Evolutionary conservation across 2,329 filamentous ascomycete genomes (phyloP).

Genomic region (Hyphodiscus sp.): DNA sequence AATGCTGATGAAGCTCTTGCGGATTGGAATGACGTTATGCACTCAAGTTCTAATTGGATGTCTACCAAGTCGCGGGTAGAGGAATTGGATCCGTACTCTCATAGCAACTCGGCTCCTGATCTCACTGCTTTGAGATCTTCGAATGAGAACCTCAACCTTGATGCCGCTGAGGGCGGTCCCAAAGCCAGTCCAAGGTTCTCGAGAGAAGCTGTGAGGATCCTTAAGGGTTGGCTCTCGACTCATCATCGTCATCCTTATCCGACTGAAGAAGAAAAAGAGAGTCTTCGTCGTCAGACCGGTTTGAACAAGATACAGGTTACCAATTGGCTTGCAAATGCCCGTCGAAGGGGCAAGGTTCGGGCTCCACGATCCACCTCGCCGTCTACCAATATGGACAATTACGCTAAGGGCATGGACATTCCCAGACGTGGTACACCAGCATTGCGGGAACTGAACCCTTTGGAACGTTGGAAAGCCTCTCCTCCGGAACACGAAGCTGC

Average conservation of each 20-base stretch:
- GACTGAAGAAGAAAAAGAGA: conserved; percentile 78
- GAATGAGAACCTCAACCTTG: conserved; percentile 55
- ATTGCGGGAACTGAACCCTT: conserved; percentile 50
- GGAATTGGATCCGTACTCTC: conserved; percentile 7
- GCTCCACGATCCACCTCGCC: conserved; percentile 64
- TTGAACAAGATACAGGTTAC: conserved; percentile 78
- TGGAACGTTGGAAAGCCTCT: conserved; percentile 64
- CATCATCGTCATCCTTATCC: conserved; percentile 83
- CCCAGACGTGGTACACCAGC: conserved; percentile 54
- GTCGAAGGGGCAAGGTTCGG: conserved; percentile 72
- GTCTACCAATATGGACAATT: conserved; percentile 43
- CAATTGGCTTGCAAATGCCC: conserved; percentile 89
- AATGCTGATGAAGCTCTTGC: not conserved
- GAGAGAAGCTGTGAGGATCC: conserved; percentile 67
- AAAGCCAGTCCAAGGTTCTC: conserved; percentile 75
- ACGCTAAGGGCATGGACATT: conserved; percentile 65
- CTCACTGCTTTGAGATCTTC: conserved; percentile 32
- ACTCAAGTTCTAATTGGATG: not conserved
- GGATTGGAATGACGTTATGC: not conserved
- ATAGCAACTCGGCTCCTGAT: conserved; percentile 15
- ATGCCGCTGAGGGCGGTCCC: conserved; percentile 34
- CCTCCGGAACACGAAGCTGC: conserved; percentile 65
- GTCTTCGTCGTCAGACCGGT: conserved; percentile 70
- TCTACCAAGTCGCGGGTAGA: conserved; percentile 5
- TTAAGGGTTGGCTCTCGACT: conserved; percentile 79